Evolutionary conservation across 2,329 filamentous ascomycete species (phyloP).

Genomic region (Fusarium aywerte): DNA sequence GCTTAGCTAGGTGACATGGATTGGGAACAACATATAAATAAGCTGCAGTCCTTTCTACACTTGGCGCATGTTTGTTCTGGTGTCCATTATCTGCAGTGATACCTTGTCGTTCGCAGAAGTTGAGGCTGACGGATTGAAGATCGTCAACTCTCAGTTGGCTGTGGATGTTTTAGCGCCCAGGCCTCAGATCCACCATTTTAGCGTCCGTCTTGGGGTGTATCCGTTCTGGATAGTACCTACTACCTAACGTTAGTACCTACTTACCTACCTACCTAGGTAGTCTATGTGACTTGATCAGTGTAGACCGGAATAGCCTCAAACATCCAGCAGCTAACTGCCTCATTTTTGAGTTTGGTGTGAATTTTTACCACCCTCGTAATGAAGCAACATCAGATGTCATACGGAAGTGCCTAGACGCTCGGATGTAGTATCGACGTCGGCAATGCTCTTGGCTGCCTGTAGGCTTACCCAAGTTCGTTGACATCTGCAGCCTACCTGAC

Average conservation of each 20-base stretch:
- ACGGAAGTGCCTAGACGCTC: neutral
- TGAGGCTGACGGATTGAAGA: slow-evolving; percentile 28
- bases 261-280: neutral
- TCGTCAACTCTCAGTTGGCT: slow-evolving; percentile 16
- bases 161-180: neutral
- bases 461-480: neutral
- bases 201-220: neutral
- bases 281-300: slow-evolving; percentile 4
- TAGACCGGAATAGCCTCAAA: slow-evolving; percentile 4
- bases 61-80: slow-evolving; percentile 1
- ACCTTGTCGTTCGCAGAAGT: slow-evolving; percentile 4
- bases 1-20: neutral
- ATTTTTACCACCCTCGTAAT: neutral
- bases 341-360: neutral
- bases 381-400: neutral
- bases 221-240: no score
- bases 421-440: neutral
- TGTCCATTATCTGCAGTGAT: slow-evolving; percentile 9
- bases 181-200: slow-evolving; percentile 23
- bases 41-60: neutral
- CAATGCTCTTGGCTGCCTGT: slow-evolving; percentile 12
- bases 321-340: neutral
- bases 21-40: neutral
- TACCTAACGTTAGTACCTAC: no score
- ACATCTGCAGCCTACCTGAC: slow-evolving; percentile 8